Percentiles rank a stretch among this genome's conserved stretches.
phyloP scores from a whole-genome alignment of 805 yeast genomes.

The Cyberlindnera nakhonratchasimensis region DNA sequence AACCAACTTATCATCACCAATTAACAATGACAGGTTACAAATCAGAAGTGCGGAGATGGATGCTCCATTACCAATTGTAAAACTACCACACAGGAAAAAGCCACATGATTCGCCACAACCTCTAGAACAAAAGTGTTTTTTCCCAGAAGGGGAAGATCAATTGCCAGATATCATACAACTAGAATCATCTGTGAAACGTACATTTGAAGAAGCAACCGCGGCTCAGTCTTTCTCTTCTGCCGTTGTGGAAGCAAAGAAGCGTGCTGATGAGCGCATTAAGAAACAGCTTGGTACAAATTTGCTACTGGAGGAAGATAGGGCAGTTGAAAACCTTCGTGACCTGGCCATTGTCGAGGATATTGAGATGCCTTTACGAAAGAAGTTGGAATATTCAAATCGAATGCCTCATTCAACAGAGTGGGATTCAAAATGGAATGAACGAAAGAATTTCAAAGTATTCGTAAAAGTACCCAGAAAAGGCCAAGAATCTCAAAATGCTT shows the following conservation, averaged over 20 bases:
- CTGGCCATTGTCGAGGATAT: constrained; percentile 35
- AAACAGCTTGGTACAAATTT: constrained; percentile 17
- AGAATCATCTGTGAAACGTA: not conserved
- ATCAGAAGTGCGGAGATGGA: no score
- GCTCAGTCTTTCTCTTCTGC: constrained; percentile 19
- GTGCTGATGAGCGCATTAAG: constrained; percentile 23
- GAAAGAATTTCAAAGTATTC: constrained; percentile 41
- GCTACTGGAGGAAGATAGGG: constrained; percentile 18
- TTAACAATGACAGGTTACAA: not conserved
- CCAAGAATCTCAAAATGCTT: not conserved
- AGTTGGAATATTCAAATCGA: not conserved
- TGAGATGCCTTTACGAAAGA: constrained; percentile 20
- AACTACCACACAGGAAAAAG: not conserved
- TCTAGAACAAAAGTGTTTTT: no score
- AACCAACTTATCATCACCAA: no score
- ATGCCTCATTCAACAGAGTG: constrained; percentile 1
- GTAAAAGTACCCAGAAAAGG: constrained; percentile 27
- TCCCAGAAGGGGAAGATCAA: constrained; percentile 1
- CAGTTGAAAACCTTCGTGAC: constrained; percentile 30
- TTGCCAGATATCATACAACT: not conserved
- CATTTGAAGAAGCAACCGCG: not conserved
- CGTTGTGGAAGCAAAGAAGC: constrained; percentile 18
- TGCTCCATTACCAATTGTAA: not conserved
- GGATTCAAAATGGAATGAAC: constrained; percentile 26
- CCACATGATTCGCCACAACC: not conserved